Evolutionary conservation across 495 filamentous ascomycete genomes (phyloP).

Genomic region (Tirmania nivea): DNA sequence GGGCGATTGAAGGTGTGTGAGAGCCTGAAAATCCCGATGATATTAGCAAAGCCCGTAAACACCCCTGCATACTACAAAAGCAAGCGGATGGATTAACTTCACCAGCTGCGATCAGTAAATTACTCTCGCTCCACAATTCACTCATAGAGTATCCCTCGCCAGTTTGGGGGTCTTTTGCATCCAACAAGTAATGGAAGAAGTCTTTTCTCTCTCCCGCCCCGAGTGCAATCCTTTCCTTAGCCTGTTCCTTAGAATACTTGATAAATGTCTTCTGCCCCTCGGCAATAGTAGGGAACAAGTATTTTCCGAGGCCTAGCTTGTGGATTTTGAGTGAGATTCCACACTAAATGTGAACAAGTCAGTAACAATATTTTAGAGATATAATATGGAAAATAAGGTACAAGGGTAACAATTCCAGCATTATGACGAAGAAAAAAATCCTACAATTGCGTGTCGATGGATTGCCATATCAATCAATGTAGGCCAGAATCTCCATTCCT

Average conservation of each 20-base stretch:
- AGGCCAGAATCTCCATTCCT: constrained; percentile 35
- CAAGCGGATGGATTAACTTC: not conserved
- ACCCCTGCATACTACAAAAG: not conserved
- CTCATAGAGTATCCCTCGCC: constrained; percentile 41
- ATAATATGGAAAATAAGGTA: not conserved
- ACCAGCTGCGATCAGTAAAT: constrained; percentile 33
- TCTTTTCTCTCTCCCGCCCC: constrained; percentile 41
- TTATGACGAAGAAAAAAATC: constrained; percentile 5
- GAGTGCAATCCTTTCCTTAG: constrained; percentile 32
- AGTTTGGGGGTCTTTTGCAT: constrained; percentile 37
- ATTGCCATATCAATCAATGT: constrained; percentile 34
- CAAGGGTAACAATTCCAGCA: not conserved
- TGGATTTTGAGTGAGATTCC: constrained; percentile 21
- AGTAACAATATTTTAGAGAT: too few species aligned
- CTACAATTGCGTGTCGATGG: constrained; percentile 33
- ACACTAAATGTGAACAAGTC: not conserved
- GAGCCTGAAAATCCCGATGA: constrained; percentile 23
- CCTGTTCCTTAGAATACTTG: constrained; percentile 32
- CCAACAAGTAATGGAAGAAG: constrained; percentile 38
- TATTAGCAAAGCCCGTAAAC: not conserved
- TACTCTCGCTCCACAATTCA: constrained; percentile 51
- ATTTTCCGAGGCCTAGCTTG: constrained; percentile 33
- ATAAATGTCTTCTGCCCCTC: constrained; percentile 32
- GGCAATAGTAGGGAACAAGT: constrained; percentile 36
- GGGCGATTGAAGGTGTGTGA: constrained; percentile 43